Evolutionary conservation across 176 grass and related monocot genomes (phyloP).

Genomic region (Cymbopogon citratus): DNA sequence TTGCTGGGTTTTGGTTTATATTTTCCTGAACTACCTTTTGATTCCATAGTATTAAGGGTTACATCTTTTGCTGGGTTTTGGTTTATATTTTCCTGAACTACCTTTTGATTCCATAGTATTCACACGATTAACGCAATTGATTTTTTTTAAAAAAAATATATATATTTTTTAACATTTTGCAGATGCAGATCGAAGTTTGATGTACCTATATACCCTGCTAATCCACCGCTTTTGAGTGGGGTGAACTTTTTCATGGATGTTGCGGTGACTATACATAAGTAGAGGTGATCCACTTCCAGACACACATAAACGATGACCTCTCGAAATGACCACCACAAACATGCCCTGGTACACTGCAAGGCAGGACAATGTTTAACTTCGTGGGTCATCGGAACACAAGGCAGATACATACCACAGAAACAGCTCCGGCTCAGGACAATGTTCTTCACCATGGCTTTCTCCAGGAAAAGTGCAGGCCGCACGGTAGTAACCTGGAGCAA

Average conservation of each 20-base stretch:
- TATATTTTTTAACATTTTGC: not conserved
- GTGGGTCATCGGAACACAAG: too few species aligned
- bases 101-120: too few species aligned
- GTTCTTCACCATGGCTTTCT: slow-evolving; percentile 61
- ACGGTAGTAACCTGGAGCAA: slow-evolving; percentile 66
- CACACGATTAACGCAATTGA: not conserved
- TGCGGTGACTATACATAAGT: too few species aligned
- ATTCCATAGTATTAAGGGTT: not conserved
- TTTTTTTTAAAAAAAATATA: not conserved
- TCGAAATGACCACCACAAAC: too few species aligned
- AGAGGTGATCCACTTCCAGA: too few species aligned
- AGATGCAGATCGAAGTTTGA: not conserved
- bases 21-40: not conserved
- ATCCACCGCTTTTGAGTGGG: not conserved
- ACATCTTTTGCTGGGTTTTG: too few species aligned
- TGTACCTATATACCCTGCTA: too few species aligned
- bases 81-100: too few species aligned
- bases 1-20: not conserved
- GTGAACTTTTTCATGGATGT: not conserved
- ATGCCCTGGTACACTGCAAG: too few species aligned
- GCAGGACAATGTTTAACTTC: too few species aligned
- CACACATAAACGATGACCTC: too few species aligned
- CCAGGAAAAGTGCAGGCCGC: slow-evolving; percentile 71
- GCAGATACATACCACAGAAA: too few species aligned
- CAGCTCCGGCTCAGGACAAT: slow-evolving; percentile 34